Evolutionary conservation across 805 yeast species (phyloP).

Genomic region (Saturnispora gosingensis): DNA sequence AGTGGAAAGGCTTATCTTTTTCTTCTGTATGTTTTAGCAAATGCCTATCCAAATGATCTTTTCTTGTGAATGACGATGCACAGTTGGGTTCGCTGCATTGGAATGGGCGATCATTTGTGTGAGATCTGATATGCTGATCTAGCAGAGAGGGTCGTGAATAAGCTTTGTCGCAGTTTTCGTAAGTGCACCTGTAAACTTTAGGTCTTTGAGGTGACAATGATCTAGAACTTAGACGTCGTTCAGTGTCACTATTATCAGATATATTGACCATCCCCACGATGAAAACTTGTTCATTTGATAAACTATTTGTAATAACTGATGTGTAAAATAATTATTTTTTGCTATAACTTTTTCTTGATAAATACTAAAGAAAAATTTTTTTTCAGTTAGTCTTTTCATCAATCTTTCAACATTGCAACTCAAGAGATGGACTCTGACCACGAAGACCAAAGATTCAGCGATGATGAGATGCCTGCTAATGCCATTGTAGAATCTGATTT

Average conservation of each 20-base stretch:
- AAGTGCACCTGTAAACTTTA: conserved; percentile 56
- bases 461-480: conserved; percentile 47
- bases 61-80: conserved; percentile 55
- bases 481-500: conserved; percentile 38
- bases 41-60: conserved; percentile 77
- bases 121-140: conserved; percentile 74
- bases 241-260: not conserved
- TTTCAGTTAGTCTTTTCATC: conserved; percentile 9
- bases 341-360: not conserved
- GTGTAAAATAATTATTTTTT: not conserved
- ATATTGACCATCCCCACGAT: not conserved
- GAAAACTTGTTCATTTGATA: conserved; percentile 6
- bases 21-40: conserved; percentile 45
- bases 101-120: conserved; percentile 73
- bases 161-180: conserved; percentile 60
- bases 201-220: conserved; percentile 37
- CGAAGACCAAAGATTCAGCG: conserved; percentile 23
- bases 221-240: conserved; percentile 8
- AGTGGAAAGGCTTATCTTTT: conserved; percentile 58
- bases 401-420: not conserved
- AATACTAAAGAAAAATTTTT: not conserved
- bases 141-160: conserved; percentile 75
- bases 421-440: conserved; percentile 5
- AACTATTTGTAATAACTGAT: not conserved
- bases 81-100: conserved; percentile 51